phyloP scores from a whole-genome alignment of 176 grass and related monocot species.

The sorghum (Sorghum bicolor) region DNA sequence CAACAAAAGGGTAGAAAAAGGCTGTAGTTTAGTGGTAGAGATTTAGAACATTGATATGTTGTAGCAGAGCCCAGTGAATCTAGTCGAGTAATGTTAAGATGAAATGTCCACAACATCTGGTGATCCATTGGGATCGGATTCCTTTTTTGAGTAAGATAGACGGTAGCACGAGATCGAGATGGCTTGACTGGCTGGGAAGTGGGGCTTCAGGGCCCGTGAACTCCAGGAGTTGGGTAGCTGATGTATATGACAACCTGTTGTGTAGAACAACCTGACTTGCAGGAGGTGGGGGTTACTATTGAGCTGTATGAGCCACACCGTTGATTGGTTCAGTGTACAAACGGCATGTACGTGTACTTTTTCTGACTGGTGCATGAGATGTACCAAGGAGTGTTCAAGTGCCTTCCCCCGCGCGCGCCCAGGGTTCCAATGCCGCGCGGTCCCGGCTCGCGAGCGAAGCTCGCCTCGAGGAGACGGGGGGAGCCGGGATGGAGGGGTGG shows the following conservation, averaged over 20 bases:
- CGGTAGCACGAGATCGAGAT: neutral
- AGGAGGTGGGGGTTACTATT: neutral
- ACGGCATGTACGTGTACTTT: neutral
- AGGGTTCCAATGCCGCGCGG: too few species aligned
- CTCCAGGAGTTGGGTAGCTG: too few species aligned
- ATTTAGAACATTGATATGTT: neutral
- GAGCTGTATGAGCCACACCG: neutral
- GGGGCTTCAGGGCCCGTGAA: neutral
- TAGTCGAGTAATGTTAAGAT: neutral
- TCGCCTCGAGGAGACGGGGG: too few species aligned
- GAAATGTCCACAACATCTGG: too few species aligned
- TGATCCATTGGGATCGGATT: neutral
- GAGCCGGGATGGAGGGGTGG: too few species aligned
- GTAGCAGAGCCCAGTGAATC: neutral
- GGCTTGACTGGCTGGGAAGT: neutral
- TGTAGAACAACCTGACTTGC: too few species aligned
- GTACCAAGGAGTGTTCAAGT: neutral
- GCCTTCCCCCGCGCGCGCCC: too few species aligned
- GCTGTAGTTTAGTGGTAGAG: constrained; percentile 11
- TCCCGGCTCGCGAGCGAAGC: too few species aligned
- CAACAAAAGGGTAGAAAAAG: constrained; percentile 41
- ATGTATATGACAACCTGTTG: too few species aligned
- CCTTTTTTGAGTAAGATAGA: neutral
- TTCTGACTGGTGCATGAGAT: neutral
- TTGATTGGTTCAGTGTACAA: neutral